phyloP scores from a whole-genome alignment of 2,329 filamentous ascomycete genomes.

The Phoma sp. region DNA sequence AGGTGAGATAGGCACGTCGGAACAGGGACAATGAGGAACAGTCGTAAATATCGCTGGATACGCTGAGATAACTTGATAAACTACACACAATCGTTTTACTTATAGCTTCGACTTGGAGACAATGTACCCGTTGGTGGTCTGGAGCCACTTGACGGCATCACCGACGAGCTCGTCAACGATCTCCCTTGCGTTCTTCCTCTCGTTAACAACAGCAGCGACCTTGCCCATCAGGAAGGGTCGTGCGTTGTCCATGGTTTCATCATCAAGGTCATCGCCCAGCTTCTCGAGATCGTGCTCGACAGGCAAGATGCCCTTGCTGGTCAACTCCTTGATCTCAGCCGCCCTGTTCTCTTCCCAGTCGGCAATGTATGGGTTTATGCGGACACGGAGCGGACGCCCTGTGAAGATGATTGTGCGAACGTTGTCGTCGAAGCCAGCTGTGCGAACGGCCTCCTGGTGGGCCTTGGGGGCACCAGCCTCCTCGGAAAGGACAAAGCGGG shows the following conservation, averaged over 20 bases:
- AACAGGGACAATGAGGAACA: no score
- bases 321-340: constrained; percentile 91
- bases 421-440: constrained; percentile 93
- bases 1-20: no score
- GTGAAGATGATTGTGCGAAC: constrained; percentile 98
- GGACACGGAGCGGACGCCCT: constrained; percentile 89
- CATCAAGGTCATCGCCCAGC: constrained; percentile 69
- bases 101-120: constrained; percentile 50
- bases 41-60: no score
- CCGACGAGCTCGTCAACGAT: constrained; percentile 94
- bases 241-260: constrained; percentile 90
- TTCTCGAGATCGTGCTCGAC: constrained; percentile 95
- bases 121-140: constrained; percentile 71
- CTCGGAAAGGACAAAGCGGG: constrained; percentile 90
- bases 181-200: constrained; percentile 87
- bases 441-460: constrained; percentile 95
- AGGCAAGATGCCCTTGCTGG: constrained; percentile 86
- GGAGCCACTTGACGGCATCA: constrained; percentile 76
- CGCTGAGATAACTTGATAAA: not conserved
- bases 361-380: constrained; percentile 90
- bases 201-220: constrained; percentile 90
- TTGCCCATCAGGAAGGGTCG: constrained; percentile 96
- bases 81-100: not conserved
- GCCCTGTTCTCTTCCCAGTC: constrained; percentile 96
- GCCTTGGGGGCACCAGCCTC: constrained; percentile 93